A percentile compares a stretch with the other conserved stretches of the same genome.
Conservation (phyloP, 2,329 filamentous ascomycete species). For the Stemphylium vesicarium region DNA sequence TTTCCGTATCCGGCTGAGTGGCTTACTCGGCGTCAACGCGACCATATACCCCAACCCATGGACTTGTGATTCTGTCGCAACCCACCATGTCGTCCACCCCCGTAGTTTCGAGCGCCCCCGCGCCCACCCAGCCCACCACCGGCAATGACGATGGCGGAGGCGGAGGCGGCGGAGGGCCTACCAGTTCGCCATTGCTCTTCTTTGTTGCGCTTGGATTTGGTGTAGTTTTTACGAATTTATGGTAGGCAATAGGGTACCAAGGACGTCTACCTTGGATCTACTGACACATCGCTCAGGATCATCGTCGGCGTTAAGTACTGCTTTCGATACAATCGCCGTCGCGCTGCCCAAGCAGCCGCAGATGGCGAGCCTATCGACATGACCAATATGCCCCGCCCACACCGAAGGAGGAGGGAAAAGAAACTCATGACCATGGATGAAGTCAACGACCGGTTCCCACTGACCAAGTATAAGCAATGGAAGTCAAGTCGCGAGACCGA, state of each 20-base stretch:
- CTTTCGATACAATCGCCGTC: conserved; percentile 96
- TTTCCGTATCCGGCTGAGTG: conserved; percentile 11
- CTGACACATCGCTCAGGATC: conserved; percentile 70
- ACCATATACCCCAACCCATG: conserved; percentile 13
- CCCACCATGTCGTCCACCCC: conserved; percentile 14
- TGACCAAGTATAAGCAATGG: conserved; percentile 97
- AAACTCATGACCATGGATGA: conserved; percentile 99
- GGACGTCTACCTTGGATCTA: not conserved
- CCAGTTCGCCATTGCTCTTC: conserved; percentile 80
- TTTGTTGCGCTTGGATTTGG: conserved; percentile 96
- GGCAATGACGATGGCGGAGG: conserved; percentile 36
- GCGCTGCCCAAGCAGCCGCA: conserved; percentile 75
- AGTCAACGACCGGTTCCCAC: conserved; percentile 95
- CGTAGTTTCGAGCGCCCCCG: not conserved
- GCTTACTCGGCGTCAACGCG: not conserved
- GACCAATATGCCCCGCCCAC: conserved; percentile 81
- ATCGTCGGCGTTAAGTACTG: conserved; percentile 99
- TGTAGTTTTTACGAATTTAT: conserved; percentile 98
- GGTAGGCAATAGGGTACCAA: conserved; percentile 61
- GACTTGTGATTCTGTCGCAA: conserved; percentile 8
- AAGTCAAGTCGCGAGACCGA: conserved; percentile 81
- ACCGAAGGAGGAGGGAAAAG: conserved; percentile 90
- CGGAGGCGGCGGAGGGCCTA: conserved; percentile 56
- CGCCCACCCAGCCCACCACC: conserved; percentile 8
- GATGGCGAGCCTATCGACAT: conserved; percentile 86